These are phyloP conservation scores for Colletotrichum graminicola DNA, from an alignment of 2,329 filamentous ascomycete species.

Conservation along the genomic window DNA sequence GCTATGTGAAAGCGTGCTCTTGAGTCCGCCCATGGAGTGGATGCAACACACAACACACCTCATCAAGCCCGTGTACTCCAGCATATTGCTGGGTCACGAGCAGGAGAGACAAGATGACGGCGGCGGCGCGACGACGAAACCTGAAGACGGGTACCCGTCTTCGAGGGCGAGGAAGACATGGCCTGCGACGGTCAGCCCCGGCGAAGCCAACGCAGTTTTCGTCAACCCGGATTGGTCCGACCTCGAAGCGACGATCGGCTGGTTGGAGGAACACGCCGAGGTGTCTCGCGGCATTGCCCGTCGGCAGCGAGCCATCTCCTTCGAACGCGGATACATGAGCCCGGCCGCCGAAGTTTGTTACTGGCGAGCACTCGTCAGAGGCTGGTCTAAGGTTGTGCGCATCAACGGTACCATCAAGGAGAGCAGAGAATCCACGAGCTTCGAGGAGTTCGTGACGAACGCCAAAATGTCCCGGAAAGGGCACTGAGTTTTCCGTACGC, in stretches of 20 bases:
- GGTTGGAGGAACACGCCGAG: conserved; percentile 58
- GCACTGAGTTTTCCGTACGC: neutral
- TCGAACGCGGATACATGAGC: conserved; percentile 59
- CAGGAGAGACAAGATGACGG: neutral
- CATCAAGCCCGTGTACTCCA: conserved; percentile 58
- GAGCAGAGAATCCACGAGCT: conserved; percentile 40
- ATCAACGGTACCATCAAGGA: conserved; percentile 47
- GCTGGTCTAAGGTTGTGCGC: conserved; percentile 59
- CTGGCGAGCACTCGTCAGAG: conserved; percentile 62
- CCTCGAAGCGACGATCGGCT: conserved; percentile 59
- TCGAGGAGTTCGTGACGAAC: conserved; percentile 34
- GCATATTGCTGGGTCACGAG: conserved; percentile 43
- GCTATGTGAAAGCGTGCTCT: conserved; percentile 61
- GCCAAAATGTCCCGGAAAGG: neutral
- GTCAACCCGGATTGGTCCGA: conserved; percentile 65
- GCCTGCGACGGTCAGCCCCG: conserved; percentile 51
- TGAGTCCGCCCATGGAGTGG: conserved; percentile 62
- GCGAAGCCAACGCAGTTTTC: conserved; percentile 63
- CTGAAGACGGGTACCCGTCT: neutral
- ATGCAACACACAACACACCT: conserved; percentile 65
- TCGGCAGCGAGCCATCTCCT: conserved; percentile 59
- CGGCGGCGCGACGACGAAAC: neutral
- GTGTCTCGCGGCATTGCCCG: conserved; percentile 61
- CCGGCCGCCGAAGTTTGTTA: conserved; percentile 66
- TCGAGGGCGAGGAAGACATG: conserved; percentile 48